Base-by-base conservation (phyloP, 495 filamentous ascomycete genomes). In the Pseudoneurospora amorphoporcata region DNA sequence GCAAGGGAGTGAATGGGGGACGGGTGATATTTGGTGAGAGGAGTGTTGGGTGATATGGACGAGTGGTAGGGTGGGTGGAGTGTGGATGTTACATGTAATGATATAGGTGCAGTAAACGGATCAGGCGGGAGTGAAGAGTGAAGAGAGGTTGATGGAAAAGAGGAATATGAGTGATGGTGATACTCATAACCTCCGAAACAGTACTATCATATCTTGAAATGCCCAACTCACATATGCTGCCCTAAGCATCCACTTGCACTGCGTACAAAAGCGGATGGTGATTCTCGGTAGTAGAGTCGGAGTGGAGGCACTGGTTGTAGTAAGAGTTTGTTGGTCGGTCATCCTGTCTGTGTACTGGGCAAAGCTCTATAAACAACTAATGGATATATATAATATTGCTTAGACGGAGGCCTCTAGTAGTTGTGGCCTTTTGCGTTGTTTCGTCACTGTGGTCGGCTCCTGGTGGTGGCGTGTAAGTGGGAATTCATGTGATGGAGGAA, bases 181-280 rank as follows among this genome's bases (percentile, higher is more conserved):
- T 39, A 45, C 4, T 69, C 9, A 8, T 16, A 16, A 43, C 12
- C 2, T n/a, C 23, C 38, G 0, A 38, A 58, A 43, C 7, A n/a
- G 38, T 4, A 29, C 19, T 32, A n/a, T 38, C 23, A 58, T 58
- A 1, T 47, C 3, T 6, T 3, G 41, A 8, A 58, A 37, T 14
- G 68, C 6, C 53, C 38, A 71, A 85, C 90, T 76, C 86, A 94
- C 91, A 79, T 93, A 94, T 72, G 92, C 92, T 42, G 92, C 92
- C 70, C 94, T 84, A 10, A 98, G 83, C 87, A 97, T 92, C 95
- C 95, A 98, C 83, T 92, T 92, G 79, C 92, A 95, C 77, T 93
- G 91, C 2, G 91, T 93, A 80, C 92, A 95, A 83, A 90, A 95
- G 73, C 89, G 83, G 76, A 95, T 95, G 35, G 88, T 89, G 71